A percentile compares a stretch with the other conserved stretches of the same genome.
These are phyloP conservation scores for Austroboletus festivus DNA, from an alignment of 768 basidiomycete species.

Conservation along the genomic window DNA sequence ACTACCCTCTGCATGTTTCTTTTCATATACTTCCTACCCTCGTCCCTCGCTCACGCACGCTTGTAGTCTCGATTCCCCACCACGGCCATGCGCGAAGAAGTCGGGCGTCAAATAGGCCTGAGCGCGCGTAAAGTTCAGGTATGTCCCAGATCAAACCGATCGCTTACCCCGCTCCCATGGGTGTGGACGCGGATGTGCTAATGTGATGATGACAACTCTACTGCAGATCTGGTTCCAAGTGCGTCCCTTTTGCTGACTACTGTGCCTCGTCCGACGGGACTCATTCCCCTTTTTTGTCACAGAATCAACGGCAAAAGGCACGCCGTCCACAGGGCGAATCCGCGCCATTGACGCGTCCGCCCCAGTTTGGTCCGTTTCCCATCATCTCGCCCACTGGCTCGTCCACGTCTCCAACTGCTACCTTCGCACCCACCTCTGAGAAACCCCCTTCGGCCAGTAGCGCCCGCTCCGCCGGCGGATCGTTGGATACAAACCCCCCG, in stretches of 20 bases:
- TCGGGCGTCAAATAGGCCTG: conserved; percentile 82
- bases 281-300: neutral
- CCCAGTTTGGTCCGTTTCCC: conserved; percentile 63
- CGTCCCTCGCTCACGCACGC: neutral
- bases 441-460: conserved; percentile 12
- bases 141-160: conserved; percentile 29
- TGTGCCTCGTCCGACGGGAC: conserved; percentile 24
- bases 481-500: conserved; percentile 37
- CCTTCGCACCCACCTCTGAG: conserved; percentile 9
- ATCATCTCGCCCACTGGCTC: conserved; percentile 38
- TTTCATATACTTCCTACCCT: neutral
- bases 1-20: too few relatives aligned
- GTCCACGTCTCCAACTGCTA: conserved; percentile 7
- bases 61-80: conserved; percentile 83
- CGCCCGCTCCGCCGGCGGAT: conserved; percentile 14
- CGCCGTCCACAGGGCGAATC: conserved; percentile 68
- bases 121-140: conserved; percentile 91
- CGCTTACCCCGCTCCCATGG: too few relatives aligned
- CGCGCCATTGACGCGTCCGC: conserved; percentile 48
- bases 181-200: too few relatives aligned
- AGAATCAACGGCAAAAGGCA: conserved; percentile 90
- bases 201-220: too few relatives aligned
- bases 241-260: conserved; percentile 2
- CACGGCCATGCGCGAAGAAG: conserved; percentile 83
- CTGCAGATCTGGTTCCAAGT: conserved; percentile 97